phyloP scores from a whole-genome alignment of 345 rosid genomes.

The Salix exigua region DNA sequence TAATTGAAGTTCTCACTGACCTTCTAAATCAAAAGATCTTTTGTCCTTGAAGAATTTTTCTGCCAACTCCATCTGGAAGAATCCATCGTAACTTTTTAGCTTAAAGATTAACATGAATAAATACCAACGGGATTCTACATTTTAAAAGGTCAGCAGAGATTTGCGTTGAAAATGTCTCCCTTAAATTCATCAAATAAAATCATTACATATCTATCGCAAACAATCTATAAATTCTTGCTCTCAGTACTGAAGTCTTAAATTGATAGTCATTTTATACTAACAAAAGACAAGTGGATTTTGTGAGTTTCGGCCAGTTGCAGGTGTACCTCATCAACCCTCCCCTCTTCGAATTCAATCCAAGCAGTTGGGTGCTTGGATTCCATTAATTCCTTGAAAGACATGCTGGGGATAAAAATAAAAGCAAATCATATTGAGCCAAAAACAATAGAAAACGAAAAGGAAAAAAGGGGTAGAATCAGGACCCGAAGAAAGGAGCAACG shows the following conservation, averaged over 20 bases:
- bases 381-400: constrained; percentile 70
- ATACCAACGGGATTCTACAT: not conserved
- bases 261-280: too few relatives aligned
- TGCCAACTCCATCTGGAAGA: constrained; percentile 66
- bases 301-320: not conserved
- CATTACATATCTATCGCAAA: too few relatives aligned
- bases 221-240: too few relatives aligned
- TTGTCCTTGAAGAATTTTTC: constrained; percentile 77
- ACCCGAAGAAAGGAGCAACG: constrained; percentile 83
- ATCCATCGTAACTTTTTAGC: not conserved
- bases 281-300: too few relatives aligned
- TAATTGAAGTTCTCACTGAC: constrained; percentile 30
- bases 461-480: not conserved
- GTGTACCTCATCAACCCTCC: constrained; percentile 69
- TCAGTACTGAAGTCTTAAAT: too few relatives aligned
- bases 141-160: not conserved
- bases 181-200: too few relatives aligned
- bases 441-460: not conserved
- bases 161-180: too few relatives aligned
- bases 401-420: constrained; percentile 43
- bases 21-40: constrained; percentile 81
- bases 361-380: constrained; percentile 80
- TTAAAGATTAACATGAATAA: not conserved
- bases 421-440: constrained; percentile 14
- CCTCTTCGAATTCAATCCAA: constrained; percentile 90